Evolutionary conservation across 768 basidiomycete species (phyloP).

Genomic region (Auricularia cornea): DNA sequence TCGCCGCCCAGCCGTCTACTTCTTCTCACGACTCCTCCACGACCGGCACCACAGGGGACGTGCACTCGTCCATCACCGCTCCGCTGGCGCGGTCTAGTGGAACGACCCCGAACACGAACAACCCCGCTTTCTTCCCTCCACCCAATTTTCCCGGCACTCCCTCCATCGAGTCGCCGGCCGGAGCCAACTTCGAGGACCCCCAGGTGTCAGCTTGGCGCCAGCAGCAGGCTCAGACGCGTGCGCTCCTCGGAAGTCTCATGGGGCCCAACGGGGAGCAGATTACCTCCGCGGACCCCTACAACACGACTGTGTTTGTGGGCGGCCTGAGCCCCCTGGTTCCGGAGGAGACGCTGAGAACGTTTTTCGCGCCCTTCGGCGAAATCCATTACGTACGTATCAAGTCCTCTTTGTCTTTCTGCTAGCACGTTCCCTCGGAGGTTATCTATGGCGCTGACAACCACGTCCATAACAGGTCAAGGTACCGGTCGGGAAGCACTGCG

Average conservation of each 20-base stretch:
- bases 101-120: neutral
- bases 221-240: slow-evolving; percentile 74
- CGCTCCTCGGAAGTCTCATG: slow-evolving; percentile 73
- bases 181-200: slow-evolving; percentile 58
- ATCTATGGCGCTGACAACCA: slow-evolving; percentile 8
- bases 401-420: neutral
- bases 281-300: slow-evolving; percentile 88
- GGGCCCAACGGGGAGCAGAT: slow-evolving; percentile 82
- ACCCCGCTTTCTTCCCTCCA: neutral
- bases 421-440: slow-evolving; percentile 1
- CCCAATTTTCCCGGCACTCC: neutral
- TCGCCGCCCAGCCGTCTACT: neutral
- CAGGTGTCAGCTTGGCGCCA: slow-evolving; percentile 39
- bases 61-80: slow-evolving; percentile 27
- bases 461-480: slow-evolving; percentile 67
- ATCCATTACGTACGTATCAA: slow-evolving; percentile 70
- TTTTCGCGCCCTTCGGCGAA: slow-evolving; percentile 87
- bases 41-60: slow-evolving; percentile 7
- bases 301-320: slow-evolving; percentile 93
- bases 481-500: slow-evolving; percentile 92
- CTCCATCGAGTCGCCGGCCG: slow-evolving; percentile 21
- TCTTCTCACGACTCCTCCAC: slow-evolving; percentile 20
- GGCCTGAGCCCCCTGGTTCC: slow-evolving; percentile 81
- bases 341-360: slow-evolving; percentile 85
- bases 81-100: slow-evolving; percentile 33